phyloP scores from a whole-genome alignment of 2,329 filamentous ascomycete species.

The Neurospora sp. region DNA sequence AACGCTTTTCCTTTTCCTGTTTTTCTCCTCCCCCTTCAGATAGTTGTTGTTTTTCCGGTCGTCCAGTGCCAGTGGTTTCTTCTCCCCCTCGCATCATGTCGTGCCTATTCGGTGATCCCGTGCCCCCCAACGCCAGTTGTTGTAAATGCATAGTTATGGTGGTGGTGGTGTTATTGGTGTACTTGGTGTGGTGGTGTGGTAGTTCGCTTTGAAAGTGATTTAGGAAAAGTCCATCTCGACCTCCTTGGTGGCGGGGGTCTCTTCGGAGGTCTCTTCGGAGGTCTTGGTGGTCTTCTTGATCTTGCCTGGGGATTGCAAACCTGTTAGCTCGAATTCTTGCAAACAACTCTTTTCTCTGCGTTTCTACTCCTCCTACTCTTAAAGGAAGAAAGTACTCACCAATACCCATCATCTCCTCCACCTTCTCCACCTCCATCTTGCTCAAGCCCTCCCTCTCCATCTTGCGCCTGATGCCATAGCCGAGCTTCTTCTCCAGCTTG shows the following conservation, averaged over 20 bases:
- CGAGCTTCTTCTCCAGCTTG: slow-evolving; percentile 45
- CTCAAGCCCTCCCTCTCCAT: slow-evolving; percentile 33
- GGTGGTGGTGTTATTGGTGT: no score
- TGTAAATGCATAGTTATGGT: not conserved
- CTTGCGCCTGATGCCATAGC: slow-evolving; percentile 42
- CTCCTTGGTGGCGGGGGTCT: not conserved
- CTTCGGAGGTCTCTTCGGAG: not conserved
- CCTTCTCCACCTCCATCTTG: slow-evolving; percentile 29
- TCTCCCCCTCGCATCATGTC: not conserved
- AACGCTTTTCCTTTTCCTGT: not conserved
- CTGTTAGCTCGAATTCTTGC: not conserved
- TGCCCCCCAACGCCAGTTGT: not conserved
- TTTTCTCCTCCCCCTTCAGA: not conserved
- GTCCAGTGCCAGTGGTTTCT: not conserved
- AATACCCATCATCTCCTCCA: not conserved
- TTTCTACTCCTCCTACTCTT: no score
- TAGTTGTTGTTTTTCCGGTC: not conserved
- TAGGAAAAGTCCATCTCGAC: not conserved
- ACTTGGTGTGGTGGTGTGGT: not conserved
- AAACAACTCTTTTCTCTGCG: not conserved
- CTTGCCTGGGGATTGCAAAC: not conserved
- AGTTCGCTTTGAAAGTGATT: not conserved
- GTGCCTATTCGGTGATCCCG: not conserved
- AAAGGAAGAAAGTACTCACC: not conserved
- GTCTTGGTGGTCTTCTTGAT: not conserved